phyloP scores from a whole-genome alignment of 371 early-diverging fungal species.

The Paraphysoderma sedebokerense region DNA sequence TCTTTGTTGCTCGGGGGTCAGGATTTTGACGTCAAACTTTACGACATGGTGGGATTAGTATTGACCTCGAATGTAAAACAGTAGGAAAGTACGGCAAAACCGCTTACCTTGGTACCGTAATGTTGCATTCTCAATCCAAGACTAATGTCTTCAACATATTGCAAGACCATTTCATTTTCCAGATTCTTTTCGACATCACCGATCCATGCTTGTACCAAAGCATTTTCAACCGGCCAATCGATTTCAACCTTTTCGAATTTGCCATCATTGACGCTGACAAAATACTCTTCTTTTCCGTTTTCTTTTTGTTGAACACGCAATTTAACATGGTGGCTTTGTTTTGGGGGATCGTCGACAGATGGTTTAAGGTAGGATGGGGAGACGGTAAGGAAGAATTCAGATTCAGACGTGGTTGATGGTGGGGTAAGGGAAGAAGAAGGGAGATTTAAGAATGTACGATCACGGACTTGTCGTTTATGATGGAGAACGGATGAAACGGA shows the following conservation, averaged over 20 bases:
- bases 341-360: too few species aligned
- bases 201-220: slow-evolving; percentile 43
- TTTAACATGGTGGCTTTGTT: too few species aligned
- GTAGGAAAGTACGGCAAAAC: neutral
- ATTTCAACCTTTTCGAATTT: slow-evolving; percentile 25
- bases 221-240: slow-evolving; percentile 54
- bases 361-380: neutral
- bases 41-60: neutral
- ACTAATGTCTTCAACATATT: slow-evolving; percentile 55
- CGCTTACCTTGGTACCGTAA: slow-evolving; percentile 54
- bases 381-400: neutral
- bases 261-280: slow-evolving; percentile 20
- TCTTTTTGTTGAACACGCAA: too few species aligned
- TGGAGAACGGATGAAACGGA: slow-evolving; percentile 46
- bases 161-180: slow-evolving; percentile 29
- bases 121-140: slow-evolving; percentile 66
- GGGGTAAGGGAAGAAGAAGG: too few species aligned
- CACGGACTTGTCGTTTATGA: slow-evolving; percentile 45
- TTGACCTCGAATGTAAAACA: neutral
- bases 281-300: too few species aligned
- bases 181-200: slow-evolving; percentile 8
- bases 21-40: slow-evolving; percentile 48
- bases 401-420: too few species aligned
- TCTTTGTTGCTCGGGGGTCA: slow-evolving; percentile 37
- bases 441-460: slow-evolving; percentile 12